Evolutionary conservation across 805 yeast genomes (phyloP), one percentile per base, ranked within the genome.

Genomic region (Komagataella populi): DNA sequence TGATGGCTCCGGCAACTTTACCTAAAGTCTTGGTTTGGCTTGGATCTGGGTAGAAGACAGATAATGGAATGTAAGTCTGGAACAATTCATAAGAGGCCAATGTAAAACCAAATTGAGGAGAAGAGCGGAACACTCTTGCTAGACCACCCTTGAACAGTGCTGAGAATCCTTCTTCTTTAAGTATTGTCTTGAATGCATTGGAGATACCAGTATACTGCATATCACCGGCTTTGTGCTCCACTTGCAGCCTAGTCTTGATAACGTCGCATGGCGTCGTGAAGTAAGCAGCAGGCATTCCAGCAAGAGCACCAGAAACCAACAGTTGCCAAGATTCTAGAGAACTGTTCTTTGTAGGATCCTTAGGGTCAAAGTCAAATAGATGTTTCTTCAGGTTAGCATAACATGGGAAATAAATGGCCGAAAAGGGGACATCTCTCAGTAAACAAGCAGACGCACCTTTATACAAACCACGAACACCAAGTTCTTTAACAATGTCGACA

Each of bases 241-340:
- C 82, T 70, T 91, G 99, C 56, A 91, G 72, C 67, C 98, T 82
- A 3, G 99, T 91, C 71, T 91, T 91, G 60, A 93, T 86, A 49
- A 91, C 98, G 72, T 91, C 99, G 61, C 88, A 89, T 1, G 99
- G 99, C 0, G 99, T 91, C 1, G 99, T 91, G 57, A 90, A 71
- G 66, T 85, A 91, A 8, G 98, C 98, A 30, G 98, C 95, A 7
- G 99, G 99, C 72, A 95, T 88, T 63, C 98, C 99, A 12, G 99
- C 98, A 56, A 90, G 64, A 8, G 96, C 97, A 67, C 99, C 99
- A 54, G 95, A 79, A 4, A 79, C 65, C 54, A 91, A 76, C 56
- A 93, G 72, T 67, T 91, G 96, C 84, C 91, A 83, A 24, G 95
- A 80, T 55, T 80, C 80, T 54, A 90, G 77, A 55, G 76, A 73